phyloP scores from a whole-genome alignment of 805 yeast genomes.

The Teunomyces aglyptinius region DNA sequence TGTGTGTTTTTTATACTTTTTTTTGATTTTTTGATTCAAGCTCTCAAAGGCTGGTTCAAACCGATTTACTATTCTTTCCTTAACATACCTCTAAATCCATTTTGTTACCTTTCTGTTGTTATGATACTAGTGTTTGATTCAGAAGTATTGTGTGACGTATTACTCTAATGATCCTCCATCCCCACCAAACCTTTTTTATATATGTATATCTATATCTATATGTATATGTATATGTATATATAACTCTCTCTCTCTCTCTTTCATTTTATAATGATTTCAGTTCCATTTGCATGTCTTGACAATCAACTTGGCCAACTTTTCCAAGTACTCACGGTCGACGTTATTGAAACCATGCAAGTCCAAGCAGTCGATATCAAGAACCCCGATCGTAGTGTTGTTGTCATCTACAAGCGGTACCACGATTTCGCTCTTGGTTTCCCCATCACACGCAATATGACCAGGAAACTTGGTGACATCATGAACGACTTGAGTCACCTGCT shows the following conservation, averaged over 20 bases:
- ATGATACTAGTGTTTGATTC: neutral
- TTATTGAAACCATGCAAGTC: conserved; percentile 64
- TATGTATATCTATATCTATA: neutral
- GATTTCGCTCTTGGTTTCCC: conserved; percentile 88
- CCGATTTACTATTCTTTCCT: neutral
- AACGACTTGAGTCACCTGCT: conserved; percentile 66
- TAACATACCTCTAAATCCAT: neutral
- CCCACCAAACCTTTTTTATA: neutral
- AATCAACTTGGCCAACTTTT: conserved; percentile 53
- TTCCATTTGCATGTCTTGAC: conserved; percentile 49
- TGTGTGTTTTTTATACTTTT: neutral
- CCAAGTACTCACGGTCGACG: conserved; percentile 58
- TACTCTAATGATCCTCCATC: neutral
- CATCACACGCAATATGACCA: conserved; percentile 97
- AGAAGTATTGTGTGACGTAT: neutral
- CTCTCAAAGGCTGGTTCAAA: neutral
- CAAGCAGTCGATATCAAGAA: conserved; percentile 82
- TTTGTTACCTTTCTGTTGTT: neutral
- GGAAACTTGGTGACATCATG: conserved; percentile 75
- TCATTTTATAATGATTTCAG: neutral
- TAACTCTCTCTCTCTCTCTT: neutral
- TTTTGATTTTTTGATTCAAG: neutral
- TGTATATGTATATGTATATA: neutral
- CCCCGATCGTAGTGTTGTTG: conserved; percentile 54
- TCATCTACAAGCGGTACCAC: conserved; percentile 67